Conservation (phyloP, 2,329 filamentous ascomycete species). For the Alternaria rosae region DNA sequence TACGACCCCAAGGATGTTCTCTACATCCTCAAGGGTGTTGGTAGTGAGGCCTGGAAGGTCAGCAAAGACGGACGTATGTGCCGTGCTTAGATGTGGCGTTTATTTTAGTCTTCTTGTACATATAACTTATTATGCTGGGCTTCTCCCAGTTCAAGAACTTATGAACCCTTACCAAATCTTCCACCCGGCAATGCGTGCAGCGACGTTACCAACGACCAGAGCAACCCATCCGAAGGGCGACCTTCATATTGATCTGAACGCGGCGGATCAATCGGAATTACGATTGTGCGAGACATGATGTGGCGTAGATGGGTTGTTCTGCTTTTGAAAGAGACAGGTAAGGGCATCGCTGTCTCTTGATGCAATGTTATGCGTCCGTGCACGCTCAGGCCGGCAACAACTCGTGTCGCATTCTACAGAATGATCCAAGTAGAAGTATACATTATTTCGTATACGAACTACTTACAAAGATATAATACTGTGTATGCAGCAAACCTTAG, state of each 20-base stretch:
- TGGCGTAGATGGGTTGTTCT: not conserved
- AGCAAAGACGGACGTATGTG: slow-evolving; percentile 24
- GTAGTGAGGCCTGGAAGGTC: slow-evolving; percentile 29
- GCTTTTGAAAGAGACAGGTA: not conserved
- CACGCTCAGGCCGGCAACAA: not conserved
- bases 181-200: not conserved
- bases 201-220: not conserved
- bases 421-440: too few relatives aligned
- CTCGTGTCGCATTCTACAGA: too few relatives aligned
- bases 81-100: not conserved
- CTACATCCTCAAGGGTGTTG: slow-evolving; percentile 28
- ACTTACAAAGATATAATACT: too few relatives aligned
- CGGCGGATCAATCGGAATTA: not conserved
- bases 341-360: not conserved
- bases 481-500: too few relatives aligned
- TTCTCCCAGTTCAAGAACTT: not conserved
- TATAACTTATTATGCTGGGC: not conserved
- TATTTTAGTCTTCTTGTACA: not conserved
- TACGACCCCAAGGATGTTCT: slow-evolving; percentile 33
- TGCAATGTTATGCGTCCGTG: not conserved
- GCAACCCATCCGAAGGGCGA: not conserved
- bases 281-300: not conserved
- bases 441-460: too few relatives aligned
- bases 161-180: not conserved
- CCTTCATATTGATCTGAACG: not conserved